phyloP scores from a whole-genome alignment of 495 filamentous ascomycete species.

The Aspergillus egyptiacus region DNA sequence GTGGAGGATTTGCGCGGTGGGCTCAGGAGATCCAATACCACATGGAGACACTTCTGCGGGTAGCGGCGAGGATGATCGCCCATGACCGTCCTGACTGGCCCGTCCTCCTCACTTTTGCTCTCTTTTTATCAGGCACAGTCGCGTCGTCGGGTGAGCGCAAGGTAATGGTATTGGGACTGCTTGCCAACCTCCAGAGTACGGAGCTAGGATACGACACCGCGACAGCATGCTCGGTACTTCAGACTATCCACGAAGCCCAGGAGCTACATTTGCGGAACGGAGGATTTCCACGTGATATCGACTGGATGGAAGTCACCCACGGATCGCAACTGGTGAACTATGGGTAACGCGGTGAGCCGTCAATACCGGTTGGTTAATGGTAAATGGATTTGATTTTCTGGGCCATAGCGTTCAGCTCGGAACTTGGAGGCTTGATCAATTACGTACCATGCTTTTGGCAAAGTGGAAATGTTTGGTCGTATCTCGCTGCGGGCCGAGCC shows the following conservation, averaged over 20 bases:
- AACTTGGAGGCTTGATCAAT: too few species aligned
- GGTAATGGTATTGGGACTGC: conserved; percentile 44
- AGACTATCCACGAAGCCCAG: conserved; percentile 47
- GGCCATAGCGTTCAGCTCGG: too few species aligned
- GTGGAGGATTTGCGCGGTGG: conserved; percentile 31
- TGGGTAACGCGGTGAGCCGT: conserved; percentile 28
- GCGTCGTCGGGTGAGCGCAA: conserved; percentile 38
- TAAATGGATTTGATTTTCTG: conserved; percentile 3
- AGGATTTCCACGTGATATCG: conserved; percentile 35
- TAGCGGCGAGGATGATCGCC: conserved; percentile 30
- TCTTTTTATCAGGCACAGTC: conserved; percentile 52
- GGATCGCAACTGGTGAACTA: conserved; percentile 42
- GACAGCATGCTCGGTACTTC: conserved; percentile 43
- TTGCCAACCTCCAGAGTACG: conserved; percentile 44
- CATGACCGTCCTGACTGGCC: conserved; percentile 30
- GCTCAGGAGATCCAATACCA: conserved; percentile 41
- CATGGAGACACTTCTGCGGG: conserved; percentile 38
- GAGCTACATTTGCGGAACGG: conserved; percentile 30
- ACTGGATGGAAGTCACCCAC: conserved; percentile 42
- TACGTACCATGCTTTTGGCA: too few species aligned
- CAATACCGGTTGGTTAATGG: conserved; percentile 6
- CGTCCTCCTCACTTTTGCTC: conserved; percentile 48
- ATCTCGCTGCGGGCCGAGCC: conserved; percentile 13
- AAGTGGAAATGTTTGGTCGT: background rate
- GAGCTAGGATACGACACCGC: conserved; percentile 46